Conservation (phyloP, 2,329 filamentous ascomycete species). For the Sclerotinia glacialis region DNA sequence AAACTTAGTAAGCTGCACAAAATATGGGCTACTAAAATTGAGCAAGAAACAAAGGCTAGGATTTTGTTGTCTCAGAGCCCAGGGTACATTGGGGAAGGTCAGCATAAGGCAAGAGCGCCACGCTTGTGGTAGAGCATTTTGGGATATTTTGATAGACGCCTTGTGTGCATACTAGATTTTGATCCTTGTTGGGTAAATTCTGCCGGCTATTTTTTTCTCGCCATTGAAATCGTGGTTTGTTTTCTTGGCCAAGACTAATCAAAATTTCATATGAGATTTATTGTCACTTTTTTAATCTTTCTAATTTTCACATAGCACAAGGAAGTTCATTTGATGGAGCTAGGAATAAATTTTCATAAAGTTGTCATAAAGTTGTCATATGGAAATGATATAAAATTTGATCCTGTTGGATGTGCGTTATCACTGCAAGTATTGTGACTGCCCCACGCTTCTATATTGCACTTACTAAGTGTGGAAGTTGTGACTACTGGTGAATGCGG, state of each 20-base stretch:
- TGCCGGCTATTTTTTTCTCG: no score
- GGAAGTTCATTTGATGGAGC: not conserved
- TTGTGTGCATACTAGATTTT: not conserved
- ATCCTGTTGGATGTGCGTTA: not conserved
- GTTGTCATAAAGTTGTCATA: not conserved
- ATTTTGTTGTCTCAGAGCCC: conserved; percentile 17
- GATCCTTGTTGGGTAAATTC: not conserved
- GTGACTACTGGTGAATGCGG: not conserved
- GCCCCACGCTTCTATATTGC: not conserved
- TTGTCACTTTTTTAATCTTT: not conserved
- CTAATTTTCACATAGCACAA: no score
- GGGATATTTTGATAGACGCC: not conserved
- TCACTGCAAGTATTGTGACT: not conserved
- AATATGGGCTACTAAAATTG: conserved; percentile 10
- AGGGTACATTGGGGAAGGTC: conserved; percentile 13
- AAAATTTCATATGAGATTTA: not conserved
- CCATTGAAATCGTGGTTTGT: no score
- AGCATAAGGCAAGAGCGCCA: conserved; percentile 21
- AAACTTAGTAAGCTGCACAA: conserved; percentile 11
- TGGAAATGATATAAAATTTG: not conserved
- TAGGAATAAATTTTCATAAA: not conserved
- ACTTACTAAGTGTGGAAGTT: no score
- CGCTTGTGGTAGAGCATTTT: not conserved
- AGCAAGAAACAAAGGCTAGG: conserved; percentile 18
- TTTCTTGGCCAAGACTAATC: not conserved